These are phyloP conservation scores for Mixia osmundae DNA, from an alignment of 1,284 basidiomycete genomes.

Conservation along the genomic window DNA sequence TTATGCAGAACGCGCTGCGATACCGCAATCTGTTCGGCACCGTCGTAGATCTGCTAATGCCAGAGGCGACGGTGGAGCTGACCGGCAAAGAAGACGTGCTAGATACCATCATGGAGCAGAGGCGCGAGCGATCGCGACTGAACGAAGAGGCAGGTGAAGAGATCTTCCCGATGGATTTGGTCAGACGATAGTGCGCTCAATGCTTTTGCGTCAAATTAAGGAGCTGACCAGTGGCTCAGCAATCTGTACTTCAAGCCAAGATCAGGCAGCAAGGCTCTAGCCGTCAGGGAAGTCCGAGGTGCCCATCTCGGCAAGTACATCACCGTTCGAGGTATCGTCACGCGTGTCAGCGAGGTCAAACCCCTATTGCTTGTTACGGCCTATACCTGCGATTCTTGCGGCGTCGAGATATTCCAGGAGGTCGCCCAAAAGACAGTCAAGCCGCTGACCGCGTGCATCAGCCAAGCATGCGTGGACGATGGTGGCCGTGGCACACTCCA, in stretches of 20 bases:
- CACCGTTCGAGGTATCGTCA: conserved; percentile 91
- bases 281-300: conserved; percentile 76
- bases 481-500: conserved; percentile 73
- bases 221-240: conserved; percentile 26
- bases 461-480: conserved; percentile 59
- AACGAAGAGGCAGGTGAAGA: conserved; percentile 33
- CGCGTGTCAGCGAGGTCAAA: conserved; percentile 95
- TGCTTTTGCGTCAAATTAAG: background rate
- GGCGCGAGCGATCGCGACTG: conserved; percentile 61
- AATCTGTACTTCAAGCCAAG: conserved; percentile 72
- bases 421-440: conserved; percentile 81
- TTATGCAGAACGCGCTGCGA: conserved; percentile 54
- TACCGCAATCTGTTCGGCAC: conserved; percentile 78
- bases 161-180: conserved; percentile 66
- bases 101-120: conserved; percentile 81
- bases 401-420: conserved; percentile 95
- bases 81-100: conserved; percentile 55
- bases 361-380: conserved; percentile 91
- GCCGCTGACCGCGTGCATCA: conserved; percentile 69
- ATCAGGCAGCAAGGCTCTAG: conserved; percentile 38
- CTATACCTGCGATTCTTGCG: conserved; percentile 95
- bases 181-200: conserved; percentile 69
- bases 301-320: conserved; percentile 70
- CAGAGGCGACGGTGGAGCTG: conserved; percentile 64
- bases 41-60: conserved; percentile 70